A percentile compares a stretch with the other conserved stretches of the same genome.
Conservation (phyloP, 805 yeast genomes). For the Ogataea methanolica region DNA sequence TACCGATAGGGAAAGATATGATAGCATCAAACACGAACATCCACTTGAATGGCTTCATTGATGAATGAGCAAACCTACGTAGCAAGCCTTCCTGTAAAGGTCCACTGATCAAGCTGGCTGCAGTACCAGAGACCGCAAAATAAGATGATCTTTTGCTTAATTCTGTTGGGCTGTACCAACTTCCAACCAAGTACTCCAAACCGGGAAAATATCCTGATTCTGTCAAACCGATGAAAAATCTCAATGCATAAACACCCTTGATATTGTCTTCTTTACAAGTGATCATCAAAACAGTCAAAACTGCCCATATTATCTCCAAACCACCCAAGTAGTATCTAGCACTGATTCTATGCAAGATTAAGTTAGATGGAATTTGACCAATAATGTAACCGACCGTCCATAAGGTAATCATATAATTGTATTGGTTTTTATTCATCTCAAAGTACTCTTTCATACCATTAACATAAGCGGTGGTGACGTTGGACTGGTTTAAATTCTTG, state of each 20-base stretch:
- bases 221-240: slow-evolving; percentile 39
- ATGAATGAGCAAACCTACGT: too few relatives aligned
- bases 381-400: slow-evolving; percentile 48
- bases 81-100: too few relatives aligned
- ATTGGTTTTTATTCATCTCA: slow-evolving; percentile 38
- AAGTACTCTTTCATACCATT: slow-evolving; percentile 50
- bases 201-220: slow-evolving; percentile 51
- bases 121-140: slow-evolving; percentile 34
- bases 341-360: slow-evolving; percentile 36
- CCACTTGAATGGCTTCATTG: too few relatives aligned
- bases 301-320: slow-evolving; percentile 41
- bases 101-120: too few relatives aligned
- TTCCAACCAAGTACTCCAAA: slow-evolving; percentile 38
- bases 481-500: slow-evolving; percentile 56
- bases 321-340: slow-evolving; percentile 43
- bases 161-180: slow-evolving; percentile 33
- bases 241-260: slow-evolving; percentile 27
- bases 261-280: slow-evolving; percentile 24
- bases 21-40: too few relatives aligned
- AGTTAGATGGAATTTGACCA: slow-evolving; percentile 45
- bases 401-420: slow-evolving; percentile 38
- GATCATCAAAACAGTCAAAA: slow-evolving; percentile 35
- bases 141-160: slow-evolving; percentile 33
- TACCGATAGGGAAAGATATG: too few relatives aligned
- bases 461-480: slow-evolving; percentile 57